Base-by-base conservation (phyloP, 805 yeast genomes). In the Hyphopichia homilentoma region DNA sequence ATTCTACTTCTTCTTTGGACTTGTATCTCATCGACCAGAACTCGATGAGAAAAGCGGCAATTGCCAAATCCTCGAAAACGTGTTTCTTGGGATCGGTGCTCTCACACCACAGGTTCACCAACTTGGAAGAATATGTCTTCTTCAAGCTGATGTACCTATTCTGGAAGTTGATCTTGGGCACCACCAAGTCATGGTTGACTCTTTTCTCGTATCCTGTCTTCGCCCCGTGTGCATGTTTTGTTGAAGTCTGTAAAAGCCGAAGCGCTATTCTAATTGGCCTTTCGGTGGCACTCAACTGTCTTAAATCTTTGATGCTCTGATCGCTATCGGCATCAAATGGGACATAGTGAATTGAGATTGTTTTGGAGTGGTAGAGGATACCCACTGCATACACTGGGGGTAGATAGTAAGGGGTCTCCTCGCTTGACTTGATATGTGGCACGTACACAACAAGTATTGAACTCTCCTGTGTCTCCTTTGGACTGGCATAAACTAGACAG, bases 11-110 rank as follows among this genome's bases (percentile, higher is more conserved):
- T 4, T 52, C 46, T 25, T 65, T 59, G 21, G 51, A 54, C 15
- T 59, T 58, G 19, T 44, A 47, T 20, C 50, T 52, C 28, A 70
- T 63, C 6, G 58, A 58, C 97, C 97, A 90, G 21, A 85, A 68
- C 59, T 86, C 95, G 17, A 90, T 84, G 39, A 90, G 65, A 46
- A 90, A 90, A 0, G 97, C 95, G 1, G 97, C 97, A 45, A 90
- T 89, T 3, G 96, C 94, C 33, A 90, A 75, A 54, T 90, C 97
- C 64, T 90, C 97, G 61, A 89, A 90, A 0, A 90, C 97, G 60
- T 90, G 97, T 54, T 90, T 90, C 45, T 81, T 75, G 3, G 97
- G 97, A 57, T 90, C 97, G 2, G 97, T 90, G 19, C 81, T 79
- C 58, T 90, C 97, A n/a, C 72, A 78, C 97, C 97, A 90, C 42